A percentile compares a stretch with the other conserved stretches of the same genome.
Evolutionary conservation across 257 asterid species (phyloP).

Genomic region (Anisodus acutangulus): DNA sequence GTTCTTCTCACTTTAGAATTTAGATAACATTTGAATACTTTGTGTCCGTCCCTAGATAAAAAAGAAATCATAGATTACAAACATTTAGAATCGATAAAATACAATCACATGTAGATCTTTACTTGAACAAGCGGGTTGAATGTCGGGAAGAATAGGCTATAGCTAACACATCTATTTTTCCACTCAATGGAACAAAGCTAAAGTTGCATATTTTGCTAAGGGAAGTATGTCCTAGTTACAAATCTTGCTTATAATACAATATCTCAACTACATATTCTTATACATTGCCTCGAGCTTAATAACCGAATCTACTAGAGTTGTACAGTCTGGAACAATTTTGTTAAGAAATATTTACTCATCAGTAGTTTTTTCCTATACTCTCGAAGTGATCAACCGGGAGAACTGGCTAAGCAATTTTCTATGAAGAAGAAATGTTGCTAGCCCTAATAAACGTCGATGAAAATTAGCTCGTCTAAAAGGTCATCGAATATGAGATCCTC

Average conservation of each 20-base stretch:
- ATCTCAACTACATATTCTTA: not conserved
- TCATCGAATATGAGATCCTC: conserved; percentile 75
- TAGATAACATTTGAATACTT: not conserved
- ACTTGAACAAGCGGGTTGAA: not conserved
- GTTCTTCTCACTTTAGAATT: not conserved
- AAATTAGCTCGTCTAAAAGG: conserved; percentile 62
- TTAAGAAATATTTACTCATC: conserved; percentile 6
- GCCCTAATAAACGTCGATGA: conserved; percentile 21
- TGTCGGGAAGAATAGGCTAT: not conserved
- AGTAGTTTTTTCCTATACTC: not conserved
- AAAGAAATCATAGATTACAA: not conserved
- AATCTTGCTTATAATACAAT: not conserved
- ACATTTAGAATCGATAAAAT: not conserved
- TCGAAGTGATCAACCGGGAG: not conserved
- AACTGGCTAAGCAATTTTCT: not conserved
- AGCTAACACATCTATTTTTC: not conserved
- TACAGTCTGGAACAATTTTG: not conserved
- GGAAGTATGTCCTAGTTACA: not conserved
- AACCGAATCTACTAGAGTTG: not conserved
- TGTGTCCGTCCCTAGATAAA: not conserved
- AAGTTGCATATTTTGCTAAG: not conserved
- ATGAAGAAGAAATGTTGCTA: not conserved
- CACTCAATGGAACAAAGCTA: not conserved
- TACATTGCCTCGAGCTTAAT: not conserved
- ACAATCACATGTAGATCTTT: not conserved